These are phyloP conservation scores for Kwoniella bestiolae DNA, from an alignment of 768 basidiomycete species.

Conservation along the genomic window DNA sequence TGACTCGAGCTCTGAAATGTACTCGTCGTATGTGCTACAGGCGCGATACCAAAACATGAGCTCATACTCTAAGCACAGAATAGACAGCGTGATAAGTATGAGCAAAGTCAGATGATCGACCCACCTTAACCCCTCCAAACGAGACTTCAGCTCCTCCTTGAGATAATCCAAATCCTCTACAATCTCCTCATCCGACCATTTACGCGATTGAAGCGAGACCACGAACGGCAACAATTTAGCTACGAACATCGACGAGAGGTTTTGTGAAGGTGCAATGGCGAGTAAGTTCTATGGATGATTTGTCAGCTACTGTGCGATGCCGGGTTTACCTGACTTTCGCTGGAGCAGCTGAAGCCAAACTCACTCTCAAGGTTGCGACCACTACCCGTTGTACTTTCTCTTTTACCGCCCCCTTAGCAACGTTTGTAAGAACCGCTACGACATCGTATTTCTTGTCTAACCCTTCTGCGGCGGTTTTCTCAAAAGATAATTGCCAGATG, in stretches of 20 bases:
- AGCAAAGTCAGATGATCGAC: slow-evolving; percentile 46
- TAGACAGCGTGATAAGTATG: background rate
- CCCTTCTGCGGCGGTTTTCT: slow-evolving; percentile 78
- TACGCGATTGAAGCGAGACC: slow-evolving; percentile 78
- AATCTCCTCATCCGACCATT: slow-evolving; percentile 95
- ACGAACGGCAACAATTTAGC: slow-evolving; percentile 82
- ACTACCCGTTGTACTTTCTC: slow-evolving; percentile 96
- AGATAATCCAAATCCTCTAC: slow-evolving; percentile 88
- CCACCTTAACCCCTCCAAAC: slow-evolving; percentile 89
- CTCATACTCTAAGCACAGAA: background rate
- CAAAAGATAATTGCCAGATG: slow-evolving; percentile 92
- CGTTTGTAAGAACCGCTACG: slow-evolving; percentile 77
- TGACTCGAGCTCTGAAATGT: slow-evolving; percentile 82
- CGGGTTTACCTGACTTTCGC: no score
- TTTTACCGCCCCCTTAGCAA: slow-evolving; percentile 88
- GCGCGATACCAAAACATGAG: no score
- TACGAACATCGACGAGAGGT: slow-evolving; percentile 90
- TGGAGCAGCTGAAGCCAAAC: no score
- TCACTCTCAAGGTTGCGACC: slow-evolving; percentile 84
- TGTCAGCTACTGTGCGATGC: no score
- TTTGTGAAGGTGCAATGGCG: slow-evolving; percentile 81
- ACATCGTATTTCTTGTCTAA: slow-evolving; percentile 90
- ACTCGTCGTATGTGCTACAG: slow-evolving; percentile 91
- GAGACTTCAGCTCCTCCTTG: slow-evolving; percentile 77
- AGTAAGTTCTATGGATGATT: slow-evolving; percentile 72